Conservation (phyloP, 768 basidiomycete species). For the Lentinula raphanica region DNA sequence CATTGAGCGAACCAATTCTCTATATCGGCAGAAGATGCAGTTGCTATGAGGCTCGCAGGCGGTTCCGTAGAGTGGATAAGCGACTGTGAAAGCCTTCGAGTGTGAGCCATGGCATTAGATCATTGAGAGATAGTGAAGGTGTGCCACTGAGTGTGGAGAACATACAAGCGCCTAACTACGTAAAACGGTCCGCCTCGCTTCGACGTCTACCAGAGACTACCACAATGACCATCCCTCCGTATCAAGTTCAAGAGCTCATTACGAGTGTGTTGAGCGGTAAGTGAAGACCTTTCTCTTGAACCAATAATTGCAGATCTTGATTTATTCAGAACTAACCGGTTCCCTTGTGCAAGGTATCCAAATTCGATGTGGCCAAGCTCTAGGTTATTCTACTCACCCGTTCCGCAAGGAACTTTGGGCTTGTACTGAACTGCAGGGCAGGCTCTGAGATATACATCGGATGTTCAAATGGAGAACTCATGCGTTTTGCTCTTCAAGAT, state of each 20-base stretch:
- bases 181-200: not conserved
- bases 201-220: not conserved
- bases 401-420: not conserved
- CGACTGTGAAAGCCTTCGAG: constrained; percentile 17
- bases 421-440: constrained; percentile 18
- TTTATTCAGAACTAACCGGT: constrained; percentile 7
- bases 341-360: constrained; percentile 14
- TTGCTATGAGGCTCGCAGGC: not conserved
- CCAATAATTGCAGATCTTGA: not conserved
- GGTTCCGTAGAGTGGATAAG: constrained; percentile 6
- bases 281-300: constrained; percentile 9
- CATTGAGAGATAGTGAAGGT: not conserved
- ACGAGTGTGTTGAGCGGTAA: constrained; percentile 21
- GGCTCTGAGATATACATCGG: constrained; percentile 86
- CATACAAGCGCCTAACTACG: not conserved
- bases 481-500: constrained; percentile 71
- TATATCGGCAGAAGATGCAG: constrained; percentile 22
- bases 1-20: constrained; percentile 57
- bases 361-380: constrained; percentile 51
- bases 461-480: constrained; percentile 76
- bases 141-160: not conserved
- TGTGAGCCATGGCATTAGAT: constrained; percentile 10
- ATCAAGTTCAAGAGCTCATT: constrained; percentile 47
- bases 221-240: constrained; percentile 44
- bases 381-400: constrained; percentile 35